phyloP scores from a whole-genome alignment of 306 rosid species.

The Alnus rubra region DNA sequence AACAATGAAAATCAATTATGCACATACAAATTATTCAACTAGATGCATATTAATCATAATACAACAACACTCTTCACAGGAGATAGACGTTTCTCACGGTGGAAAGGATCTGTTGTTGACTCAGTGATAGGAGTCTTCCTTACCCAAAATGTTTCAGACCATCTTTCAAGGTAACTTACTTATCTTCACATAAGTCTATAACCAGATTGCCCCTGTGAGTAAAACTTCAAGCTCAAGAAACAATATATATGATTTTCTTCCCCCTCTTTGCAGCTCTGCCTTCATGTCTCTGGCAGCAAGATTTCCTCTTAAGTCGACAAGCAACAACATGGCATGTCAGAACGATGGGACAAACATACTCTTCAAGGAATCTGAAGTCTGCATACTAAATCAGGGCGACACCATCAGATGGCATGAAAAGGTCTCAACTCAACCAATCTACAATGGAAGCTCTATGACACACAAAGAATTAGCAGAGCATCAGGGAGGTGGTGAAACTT shows the following conservation, averaged over 20 bases:
- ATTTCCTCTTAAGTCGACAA: constrained; percentile 56
- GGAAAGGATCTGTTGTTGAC: constrained; percentile 99
- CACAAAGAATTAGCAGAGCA: constrained; percentile 38
- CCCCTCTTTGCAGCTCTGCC: constrained; percentile 78
- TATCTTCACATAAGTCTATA: constrained; percentile 8
- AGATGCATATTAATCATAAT: constrained; percentile 24
- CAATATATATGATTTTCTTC: constrained; percentile 23
- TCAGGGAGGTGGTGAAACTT: constrained; percentile 34
- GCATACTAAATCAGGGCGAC: constrained; percentile 42
- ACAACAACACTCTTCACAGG: constrained; percentile 50
- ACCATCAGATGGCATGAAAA: constrained; percentile 43
- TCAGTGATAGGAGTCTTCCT: constrained; percentile 93
- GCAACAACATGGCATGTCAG: constrained; percentile 37
- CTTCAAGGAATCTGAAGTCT: constrained; percentile 49
- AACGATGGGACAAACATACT: constrained; percentile 33
- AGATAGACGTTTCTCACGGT: constrained; percentile 87
- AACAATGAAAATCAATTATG: constrained; percentile 18
- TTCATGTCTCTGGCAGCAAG: constrained; percentile 88
- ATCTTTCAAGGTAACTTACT: constrained; percentile 78
- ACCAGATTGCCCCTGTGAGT: constrained; percentile 17
- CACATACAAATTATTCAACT: constrained; percentile 16
- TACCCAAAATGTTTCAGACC: constrained; percentile 96
- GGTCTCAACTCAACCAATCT: constrained; percentile 39
- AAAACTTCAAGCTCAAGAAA: constrained; percentile 20
- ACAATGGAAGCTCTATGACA: constrained; percentile 34